Evolutionary conservation across 2,329 filamentous ascomycete species (phyloP), one percentile per base, ranked within the genome.

Genomic region (Aureobasidium sp.): DNA sequence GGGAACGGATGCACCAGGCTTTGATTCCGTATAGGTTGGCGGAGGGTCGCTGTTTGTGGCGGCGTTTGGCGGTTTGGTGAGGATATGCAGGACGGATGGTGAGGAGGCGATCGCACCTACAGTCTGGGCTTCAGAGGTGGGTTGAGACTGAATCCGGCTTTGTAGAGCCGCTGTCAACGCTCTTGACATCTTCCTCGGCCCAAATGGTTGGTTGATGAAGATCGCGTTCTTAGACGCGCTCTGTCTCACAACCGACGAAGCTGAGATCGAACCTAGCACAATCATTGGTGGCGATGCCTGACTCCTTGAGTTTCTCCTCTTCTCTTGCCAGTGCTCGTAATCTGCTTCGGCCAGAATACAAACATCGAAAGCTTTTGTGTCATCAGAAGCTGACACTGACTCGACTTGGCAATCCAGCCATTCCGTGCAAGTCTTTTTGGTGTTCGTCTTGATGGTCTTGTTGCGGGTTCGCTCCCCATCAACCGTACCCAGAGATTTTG

Each of bases 151-250:
- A 5, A 21, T 25, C 13, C 21, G 42, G 10, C 53, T 57, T 13
- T 30, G 14, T 8, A 59, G 5, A 9, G 57, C 62, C 5, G 64
- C 61, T 5, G 48, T 47, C 10, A 68, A 34, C 5, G 63, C 65
- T 47, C 65, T 62, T 2, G 59, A 29, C 25, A 69, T 55, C 32
- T 67, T 68, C 8, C 62, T 61, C 10, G 68, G 68, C 4, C 67
- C 67, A 29, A 69, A 63, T 5, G 64, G 64, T n/a, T 61, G 62
- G 25, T 64, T 61, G 55, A 64, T 45, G 41, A 62, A 62, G 37
- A 62, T 53, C 3, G 34, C 44, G 10, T 62, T 58, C 27, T 48
- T 54, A 3, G 25, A 8, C 2, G 59, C 59, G 39, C 48, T 53
- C 30, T 54, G 47, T 25, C 59, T 44, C 25, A 54, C 48, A 8